These are phyloP conservation scores for Monilinia fructicola DNA, from an alignment of 2,329 filamentous ascomycete genomes.

Conservation along the genomic window DNA sequence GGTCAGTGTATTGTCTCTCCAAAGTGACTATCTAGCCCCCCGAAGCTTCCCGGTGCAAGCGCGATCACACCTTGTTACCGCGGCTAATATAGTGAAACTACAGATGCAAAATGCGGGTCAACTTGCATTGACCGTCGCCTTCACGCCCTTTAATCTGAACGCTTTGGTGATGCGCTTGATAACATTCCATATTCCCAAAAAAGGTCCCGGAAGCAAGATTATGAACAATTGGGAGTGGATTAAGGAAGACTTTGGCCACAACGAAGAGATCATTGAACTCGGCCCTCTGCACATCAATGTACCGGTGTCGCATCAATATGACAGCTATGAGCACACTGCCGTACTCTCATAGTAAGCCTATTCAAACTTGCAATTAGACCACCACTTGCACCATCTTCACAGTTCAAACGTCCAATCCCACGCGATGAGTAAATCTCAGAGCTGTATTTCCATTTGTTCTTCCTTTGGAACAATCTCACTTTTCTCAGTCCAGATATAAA, in stretches of 20 bases:
- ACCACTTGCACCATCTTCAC: neutral
- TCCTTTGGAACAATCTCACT: neutral
- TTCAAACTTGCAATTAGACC: neutral
- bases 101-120: constrained; percentile 35
- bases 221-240: constrained; percentile 28
- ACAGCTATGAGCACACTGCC: constrained; percentile 24
- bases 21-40: too few relatives aligned
- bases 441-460: neutral
- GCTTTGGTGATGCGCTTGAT: constrained; percentile 31
- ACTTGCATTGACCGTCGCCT: constrained; percentile 35
- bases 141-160: constrained; percentile 28
- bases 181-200: constrained; percentile 24
- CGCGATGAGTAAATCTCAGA: neutral
- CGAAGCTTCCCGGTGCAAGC: too few relatives aligned
- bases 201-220: constrained; percentile 30
- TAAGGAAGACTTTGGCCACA: constrained; percentile 29
- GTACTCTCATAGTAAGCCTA: constrained; percentile 29
- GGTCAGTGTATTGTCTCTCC: constrained; percentile 25
- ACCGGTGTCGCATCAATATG: constrained; percentile 28
- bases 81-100: neutral
- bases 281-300: constrained; percentile 27
- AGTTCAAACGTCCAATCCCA: neutral
- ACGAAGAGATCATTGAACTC: constrained; percentile 22
- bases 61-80: too few relatives aligned
- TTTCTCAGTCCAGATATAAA: constrained; percentile 30